Evolutionary conservation across 2,329 filamentous ascomycete genomes (phyloP).

Genomic region (Sarocladium strictum): DNA sequence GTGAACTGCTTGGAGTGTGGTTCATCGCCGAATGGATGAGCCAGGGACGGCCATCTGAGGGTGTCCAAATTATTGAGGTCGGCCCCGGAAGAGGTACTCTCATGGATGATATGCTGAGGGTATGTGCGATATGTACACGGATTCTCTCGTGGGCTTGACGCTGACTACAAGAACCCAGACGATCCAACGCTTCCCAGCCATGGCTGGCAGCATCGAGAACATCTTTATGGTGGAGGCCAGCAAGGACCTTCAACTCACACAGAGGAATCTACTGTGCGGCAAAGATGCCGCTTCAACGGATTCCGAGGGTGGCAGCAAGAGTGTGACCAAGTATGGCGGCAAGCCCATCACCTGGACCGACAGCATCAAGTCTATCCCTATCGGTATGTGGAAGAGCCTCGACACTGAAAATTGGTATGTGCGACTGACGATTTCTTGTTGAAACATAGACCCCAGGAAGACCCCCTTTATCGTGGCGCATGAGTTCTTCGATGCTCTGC

Average conservation of each 20-base stretch:
- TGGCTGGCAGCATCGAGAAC: constrained; percentile 72
- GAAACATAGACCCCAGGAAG: constrained; percentile 53
- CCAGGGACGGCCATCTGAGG: constrained; percentile 67
- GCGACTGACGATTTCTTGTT: not conserved
- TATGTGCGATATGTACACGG: constrained; percentile 29
- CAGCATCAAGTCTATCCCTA: constrained; percentile 76
- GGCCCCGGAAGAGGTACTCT: constrained; percentile 90
- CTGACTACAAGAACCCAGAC: constrained; percentile 48
- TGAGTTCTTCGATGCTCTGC: constrained; percentile 97
- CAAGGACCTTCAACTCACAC: constrained; percentile 65
- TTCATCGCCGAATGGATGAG: constrained; percentile 94
- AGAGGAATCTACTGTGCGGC: constrained; percentile 78
- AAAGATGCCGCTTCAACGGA: constrained; percentile 60
- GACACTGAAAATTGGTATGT: no score
- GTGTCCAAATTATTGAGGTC: constrained; percentile 87
- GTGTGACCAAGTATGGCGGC: constrained; percentile 67
- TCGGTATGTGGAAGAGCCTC: no score
- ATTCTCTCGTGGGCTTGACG: not conserved
- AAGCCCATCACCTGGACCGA: constrained; percentile 86
- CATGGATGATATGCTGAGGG: constrained; percentile 93
- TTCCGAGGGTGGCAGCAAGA: constrained; percentile 66
- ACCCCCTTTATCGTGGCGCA: constrained; percentile 93
- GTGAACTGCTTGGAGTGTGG: constrained; percentile 91
- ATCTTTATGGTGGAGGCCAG: constrained; percentile 96
- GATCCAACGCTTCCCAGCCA: constrained; percentile 72